These are phyloP conservation scores for Euphorbia tirucalli DNA, from an alignment of 345 rosid genomes.

Conservation along the genomic window DNA sequence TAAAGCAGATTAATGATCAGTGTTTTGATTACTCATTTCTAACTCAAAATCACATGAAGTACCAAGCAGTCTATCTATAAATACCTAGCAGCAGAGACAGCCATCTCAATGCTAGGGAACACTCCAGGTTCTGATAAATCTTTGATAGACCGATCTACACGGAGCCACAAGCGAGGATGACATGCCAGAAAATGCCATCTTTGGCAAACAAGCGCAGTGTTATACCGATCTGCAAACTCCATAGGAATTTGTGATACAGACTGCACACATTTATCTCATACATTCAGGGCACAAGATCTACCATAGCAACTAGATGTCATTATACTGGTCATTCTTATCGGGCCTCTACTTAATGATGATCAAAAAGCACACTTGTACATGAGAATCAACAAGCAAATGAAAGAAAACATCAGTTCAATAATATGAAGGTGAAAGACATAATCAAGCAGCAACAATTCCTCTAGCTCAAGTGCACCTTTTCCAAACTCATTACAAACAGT, in stretches of 20 bases:
- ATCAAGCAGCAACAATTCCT: not conserved
- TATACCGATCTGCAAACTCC: constrained; percentile 99
- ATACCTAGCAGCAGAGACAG: constrained; percentile 93
- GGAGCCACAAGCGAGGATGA: constrained; percentile 93
- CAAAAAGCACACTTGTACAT: not conserved
- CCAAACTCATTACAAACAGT: too few species aligned
- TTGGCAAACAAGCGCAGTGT: constrained; percentile 99
- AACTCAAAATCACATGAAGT: not conserved
- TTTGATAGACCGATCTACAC: constrained; percentile 73
- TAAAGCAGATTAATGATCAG: constrained; percentile 29
- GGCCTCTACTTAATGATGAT: not conserved
- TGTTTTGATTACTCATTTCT: constrained; percentile 1
- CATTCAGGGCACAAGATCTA: not conserved
- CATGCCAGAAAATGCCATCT: constrained; percentile 96
- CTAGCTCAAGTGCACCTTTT: not conserved
- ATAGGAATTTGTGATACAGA: constrained; percentile 44
- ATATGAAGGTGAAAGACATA: not conserved
- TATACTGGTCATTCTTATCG: not conserved
- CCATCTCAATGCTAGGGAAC: constrained; percentile 67
- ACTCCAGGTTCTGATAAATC: constrained; percentile 61
- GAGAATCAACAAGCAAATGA: not conserved
- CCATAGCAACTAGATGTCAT: not conserved
- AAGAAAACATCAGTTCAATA: not conserved
- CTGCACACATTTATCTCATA: constrained; percentile 20
- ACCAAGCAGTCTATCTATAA: constrained; percentile 18